Evolutionary conservation across 805 yeast genomes (phyloP).

Genomic region (Nakazawaea wickerhamii): DNA sequence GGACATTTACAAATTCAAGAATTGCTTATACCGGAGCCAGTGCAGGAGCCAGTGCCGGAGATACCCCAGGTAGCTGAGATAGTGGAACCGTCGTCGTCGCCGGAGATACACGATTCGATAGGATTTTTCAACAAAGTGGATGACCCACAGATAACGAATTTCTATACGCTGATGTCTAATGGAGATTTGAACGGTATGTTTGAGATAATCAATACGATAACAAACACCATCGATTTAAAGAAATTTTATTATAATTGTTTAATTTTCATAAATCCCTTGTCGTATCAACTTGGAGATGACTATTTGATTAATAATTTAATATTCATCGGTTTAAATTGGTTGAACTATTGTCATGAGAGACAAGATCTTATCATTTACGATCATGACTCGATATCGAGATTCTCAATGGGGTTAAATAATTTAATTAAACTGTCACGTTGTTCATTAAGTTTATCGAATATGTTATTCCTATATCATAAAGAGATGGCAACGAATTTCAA

Average conservation of each 20-base stretch:
- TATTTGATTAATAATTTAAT: slow-evolving; percentile 5
- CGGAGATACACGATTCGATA: too few species aligned
- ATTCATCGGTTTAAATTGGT: neutral
- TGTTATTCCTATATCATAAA: neutral
- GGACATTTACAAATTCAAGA: slow-evolving; percentile 2
- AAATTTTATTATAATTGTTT: neutral
- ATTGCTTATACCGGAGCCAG: neutral
- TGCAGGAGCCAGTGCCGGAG: neutral
- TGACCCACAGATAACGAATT: neutral
- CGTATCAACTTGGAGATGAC: slow-evolving; percentile 10
- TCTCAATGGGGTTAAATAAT: neutral
- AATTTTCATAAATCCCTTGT: slow-evolving; percentile 7
- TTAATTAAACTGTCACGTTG: slow-evolving; percentile 8
- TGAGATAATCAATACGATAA: neutral
- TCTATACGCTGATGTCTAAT: neutral
- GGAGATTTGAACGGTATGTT: neutral
- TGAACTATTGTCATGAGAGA: neutral
- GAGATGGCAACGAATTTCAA: slow-evolving; percentile 2
- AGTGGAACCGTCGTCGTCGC: too few species aligned
- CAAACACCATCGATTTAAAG: neutral
- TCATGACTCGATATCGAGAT: neutral
- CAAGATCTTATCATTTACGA: neutral
- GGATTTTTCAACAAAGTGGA: neutral
- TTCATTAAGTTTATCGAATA: slow-evolving; percentile 10
- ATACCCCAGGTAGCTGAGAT: neutral